phyloP scores from a whole-genome alignment of 2,329 filamentous ascomycete genomes.

The Diplodia scrobiculata region DNA sequence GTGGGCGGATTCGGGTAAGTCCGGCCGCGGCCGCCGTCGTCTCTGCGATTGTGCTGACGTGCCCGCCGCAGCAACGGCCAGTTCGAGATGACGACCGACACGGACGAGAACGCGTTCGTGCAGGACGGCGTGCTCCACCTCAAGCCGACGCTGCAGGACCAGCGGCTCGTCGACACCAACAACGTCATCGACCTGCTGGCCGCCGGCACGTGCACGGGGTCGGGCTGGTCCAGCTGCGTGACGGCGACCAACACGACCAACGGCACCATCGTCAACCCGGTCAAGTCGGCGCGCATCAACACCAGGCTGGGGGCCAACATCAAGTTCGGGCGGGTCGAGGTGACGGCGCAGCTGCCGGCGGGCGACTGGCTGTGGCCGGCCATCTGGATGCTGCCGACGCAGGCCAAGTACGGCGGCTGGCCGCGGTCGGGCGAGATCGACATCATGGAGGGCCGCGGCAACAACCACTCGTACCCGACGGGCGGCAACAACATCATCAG shows the following conservation, averaged over 20 bases:
- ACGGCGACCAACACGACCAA: slow-evolving; percentile 75
- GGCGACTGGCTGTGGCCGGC: slow-evolving; percentile 91
- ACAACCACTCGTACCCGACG: slow-evolving; percentile 73
- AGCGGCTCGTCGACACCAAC: slow-evolving; percentile 65
- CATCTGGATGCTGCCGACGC: slow-evolving; percentile 84
- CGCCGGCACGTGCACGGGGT: slow-evolving; percentile 69
- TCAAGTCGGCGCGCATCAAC: slow-evolving; percentile 75
- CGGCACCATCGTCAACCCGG: slow-evolving; percentile 73
- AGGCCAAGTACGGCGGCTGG: slow-evolving; percentile 74
- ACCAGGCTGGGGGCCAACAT: slow-evolving; percentile 70
- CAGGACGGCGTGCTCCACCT: slow-evolving; percentile 70
- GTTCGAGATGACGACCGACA: slow-evolving; percentile 74
- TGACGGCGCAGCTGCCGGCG: slow-evolving; percentile 71
- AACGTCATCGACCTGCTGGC: slow-evolving; percentile 67
- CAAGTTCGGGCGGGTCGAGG: slow-evolving; percentile 80
- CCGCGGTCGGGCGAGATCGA: slow-evolving; percentile 82
- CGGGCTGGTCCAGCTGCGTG: slow-evolving; percentile 63
- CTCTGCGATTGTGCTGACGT: slow-evolving; percentile 30
- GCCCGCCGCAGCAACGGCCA: slow-evolving; percentile 65
- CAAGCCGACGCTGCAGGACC: slow-evolving; percentile 70
- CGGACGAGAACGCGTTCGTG: slow-evolving; percentile 73
- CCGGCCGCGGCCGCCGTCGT: accelerated
- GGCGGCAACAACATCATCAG: slow-evolving; percentile 81
- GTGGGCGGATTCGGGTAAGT: slow-evolving; percentile 75
- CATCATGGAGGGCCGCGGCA: slow-evolving; percentile 77